Conservation (phyloP, 2,329 filamentous ascomycete genomes). For the Sphaerulina musiva region DNA sequence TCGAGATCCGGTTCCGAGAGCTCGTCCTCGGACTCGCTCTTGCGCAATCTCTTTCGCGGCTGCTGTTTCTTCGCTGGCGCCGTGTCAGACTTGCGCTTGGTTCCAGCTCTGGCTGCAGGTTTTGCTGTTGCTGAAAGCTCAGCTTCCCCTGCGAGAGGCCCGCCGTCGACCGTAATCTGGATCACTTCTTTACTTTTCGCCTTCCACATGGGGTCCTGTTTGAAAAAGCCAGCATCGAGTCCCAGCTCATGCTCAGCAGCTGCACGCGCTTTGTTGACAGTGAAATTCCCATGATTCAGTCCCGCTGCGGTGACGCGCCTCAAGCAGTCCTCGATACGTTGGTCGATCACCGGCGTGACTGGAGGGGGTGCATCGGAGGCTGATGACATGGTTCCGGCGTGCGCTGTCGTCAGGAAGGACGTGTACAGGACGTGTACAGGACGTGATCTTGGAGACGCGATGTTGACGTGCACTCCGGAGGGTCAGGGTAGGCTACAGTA, state of each 20-base stretch:
- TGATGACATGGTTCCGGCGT: slow-evolving; percentile 13
- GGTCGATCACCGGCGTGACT: slow-evolving; percentile 32
- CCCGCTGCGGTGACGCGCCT: slow-evolving; percentile 38
- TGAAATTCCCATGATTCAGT: slow-evolving; percentile 46
- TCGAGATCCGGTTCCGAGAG: not conserved
- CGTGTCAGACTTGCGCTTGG: slow-evolving; percentile 31
- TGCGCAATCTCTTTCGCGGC: slow-evolving; percentile 23
- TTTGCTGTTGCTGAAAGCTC: slow-evolving; percentile 13
- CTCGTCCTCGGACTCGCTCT: slow-evolving; percentile 17
- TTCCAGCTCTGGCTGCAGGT: slow-evolving; percentile 22
- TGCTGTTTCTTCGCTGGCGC: slow-evolving; percentile 16
- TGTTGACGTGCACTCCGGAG: not conserved
- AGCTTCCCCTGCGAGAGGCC: too few relatives aligned
- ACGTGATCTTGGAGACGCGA: slow-evolving; percentile 2
- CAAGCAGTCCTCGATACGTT: slow-evolving; percentile 36
- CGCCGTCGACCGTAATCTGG: slow-evolving; percentile 43
- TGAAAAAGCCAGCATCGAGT: slow-evolving; percentile 51
- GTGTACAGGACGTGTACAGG: too few relatives aligned
- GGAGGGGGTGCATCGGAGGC: slow-evolving; percentile 22
- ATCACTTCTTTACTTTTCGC: slow-evolving; percentile 49
- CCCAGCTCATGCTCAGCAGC: slow-evolving; percentile 48
- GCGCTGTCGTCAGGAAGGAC: not conserved
- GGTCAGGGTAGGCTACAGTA: too few relatives aligned
- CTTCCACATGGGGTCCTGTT: slow-evolving; percentile 49
- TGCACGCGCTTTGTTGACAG: slow-evolving; percentile 51